phyloP scores from a whole-genome alignment of 495 filamentous ascomycete species.

The Aspergillus saccharolyticus region DNA sequence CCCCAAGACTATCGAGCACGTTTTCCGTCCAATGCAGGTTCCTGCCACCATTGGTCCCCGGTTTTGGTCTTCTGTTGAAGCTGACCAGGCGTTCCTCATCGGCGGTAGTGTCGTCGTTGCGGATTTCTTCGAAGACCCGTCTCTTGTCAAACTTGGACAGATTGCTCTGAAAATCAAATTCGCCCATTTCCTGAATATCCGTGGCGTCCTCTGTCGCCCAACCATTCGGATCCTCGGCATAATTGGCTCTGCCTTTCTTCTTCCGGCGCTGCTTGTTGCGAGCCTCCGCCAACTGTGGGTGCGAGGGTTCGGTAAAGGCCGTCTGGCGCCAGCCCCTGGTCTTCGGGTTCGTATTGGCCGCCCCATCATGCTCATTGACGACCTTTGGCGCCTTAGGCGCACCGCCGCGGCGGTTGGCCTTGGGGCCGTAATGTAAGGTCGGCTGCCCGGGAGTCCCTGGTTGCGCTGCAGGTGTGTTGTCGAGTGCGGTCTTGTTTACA shows the following conservation, averaged over 20 bases:
- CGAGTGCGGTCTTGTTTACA: conserved; percentile 15
- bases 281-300: conserved; percentile 21
- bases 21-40: conserved; percentile 91
- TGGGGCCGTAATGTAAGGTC: conserved; percentile 10
- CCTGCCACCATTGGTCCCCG: conserved; percentile 77
- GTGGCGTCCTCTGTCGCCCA: conserved; percentile 97
- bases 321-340: conserved; percentile 80
- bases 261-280: conserved; percentile 41
- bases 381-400: conserved; percentile 22
- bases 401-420: conserved; percentile 33
- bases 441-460: conserved; percentile 5
- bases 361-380: conserved; percentile 31
- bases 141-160: conserved; percentile 93
- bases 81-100: conserved; percentile 85
- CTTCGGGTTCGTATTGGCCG: conserved; percentile 39
- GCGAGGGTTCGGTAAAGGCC: conserved; percentile 63
- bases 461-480: conserved; percentile 9
- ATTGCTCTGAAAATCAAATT: conserved; percentile 87
- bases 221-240: conserved; percentile 65
- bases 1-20: conserved; percentile 66
- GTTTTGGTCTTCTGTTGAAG: conserved; percentile 75
- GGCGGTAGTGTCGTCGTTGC: conserved; percentile 79
- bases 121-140: conserved; percentile 79
- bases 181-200: conserved; percentile 90
- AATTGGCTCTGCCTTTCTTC: conserved; percentile 50